phyloP scores from a whole-genome alignment of 2,329 filamentous ascomycete genomes.

The Fusarium citri region DNA sequence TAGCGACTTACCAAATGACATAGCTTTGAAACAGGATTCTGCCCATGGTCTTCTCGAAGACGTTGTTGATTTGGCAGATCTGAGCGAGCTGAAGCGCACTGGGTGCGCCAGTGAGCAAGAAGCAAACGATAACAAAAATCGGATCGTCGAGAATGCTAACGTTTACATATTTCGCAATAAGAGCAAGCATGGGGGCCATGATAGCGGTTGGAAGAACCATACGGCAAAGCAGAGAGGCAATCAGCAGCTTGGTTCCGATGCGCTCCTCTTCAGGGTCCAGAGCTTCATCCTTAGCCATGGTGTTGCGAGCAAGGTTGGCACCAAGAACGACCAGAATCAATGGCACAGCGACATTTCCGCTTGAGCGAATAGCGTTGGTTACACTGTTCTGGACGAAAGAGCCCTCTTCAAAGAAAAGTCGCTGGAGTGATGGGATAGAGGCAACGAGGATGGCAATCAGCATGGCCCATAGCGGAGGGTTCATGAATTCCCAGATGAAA shows the following conservation, averaged over 20 bases:
- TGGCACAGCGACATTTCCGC: slow-evolving; percentile 90
- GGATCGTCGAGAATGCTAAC: slow-evolving; percentile 96
- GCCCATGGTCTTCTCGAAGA: slow-evolving; percentile 95
- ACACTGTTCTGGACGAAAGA: slow-evolving; percentile 94
- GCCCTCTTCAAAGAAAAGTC: slow-evolving; percentile 86
- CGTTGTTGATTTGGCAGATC: slow-evolving; percentile 98
- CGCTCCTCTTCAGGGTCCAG: slow-evolving; percentile 76
- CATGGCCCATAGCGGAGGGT: slow-evolving; percentile 98
- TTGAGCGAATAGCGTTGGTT: slow-evolving; percentile 86
- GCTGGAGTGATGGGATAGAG: slow-evolving; percentile 84
- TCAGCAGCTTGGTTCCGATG: slow-evolving; percentile 79
- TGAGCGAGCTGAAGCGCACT: slow-evolving; percentile 94
- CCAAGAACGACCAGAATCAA: slow-evolving; percentile 95
- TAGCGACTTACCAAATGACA: slow-evolving; percentile 78
- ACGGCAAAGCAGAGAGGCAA: slow-evolving; percentile 85
- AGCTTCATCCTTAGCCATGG: slow-evolving; percentile 74
- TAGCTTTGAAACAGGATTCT: slow-evolving; percentile 90
- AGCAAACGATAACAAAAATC: slow-evolving; percentile 98
- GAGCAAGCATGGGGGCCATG: slow-evolving; percentile 89
- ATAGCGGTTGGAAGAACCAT: slow-evolving; percentile 93
- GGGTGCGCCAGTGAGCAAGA: slow-evolving; percentile 92
- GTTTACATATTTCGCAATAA: slow-evolving; percentile 89
- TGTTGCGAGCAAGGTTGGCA: slow-evolving; percentile 93
- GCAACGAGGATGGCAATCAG: slow-evolving; percentile 89
- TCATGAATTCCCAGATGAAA: slow-evolving; percentile 95